These are phyloP conservation scores for Priceomyces castillae DNA, from an alignment of 805 yeast species.

Conservation along the genomic window DNA sequence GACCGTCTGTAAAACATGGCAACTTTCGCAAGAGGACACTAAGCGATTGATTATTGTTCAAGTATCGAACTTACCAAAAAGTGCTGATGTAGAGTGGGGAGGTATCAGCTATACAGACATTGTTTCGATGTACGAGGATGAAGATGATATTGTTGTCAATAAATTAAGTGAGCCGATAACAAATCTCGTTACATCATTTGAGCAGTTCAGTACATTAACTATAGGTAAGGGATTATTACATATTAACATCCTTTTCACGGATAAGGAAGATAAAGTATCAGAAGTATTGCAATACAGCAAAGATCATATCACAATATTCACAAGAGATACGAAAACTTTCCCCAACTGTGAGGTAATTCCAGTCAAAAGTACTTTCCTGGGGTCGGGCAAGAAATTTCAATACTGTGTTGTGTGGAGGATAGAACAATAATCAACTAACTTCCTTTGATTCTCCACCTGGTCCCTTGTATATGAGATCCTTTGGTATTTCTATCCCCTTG, in stretches of 20 bases:
- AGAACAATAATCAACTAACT: constrained; percentile 9
- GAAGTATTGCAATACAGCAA: constrained; percentile 6
- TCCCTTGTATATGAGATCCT: constrained; percentile 31
- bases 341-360: constrained; percentile 8
- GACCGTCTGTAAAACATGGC: constrained; percentile 44
- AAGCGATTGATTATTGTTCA: constrained; percentile 48
- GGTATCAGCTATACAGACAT: constrained; percentile 51
- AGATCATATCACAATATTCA: constrained; percentile 10
- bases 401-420: constrained; percentile 16
- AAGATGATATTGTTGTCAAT: constrained; percentile 25
- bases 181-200: constrained; percentile 8
- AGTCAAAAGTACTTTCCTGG: constrained; percentile 3
- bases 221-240: constrained; percentile 8
- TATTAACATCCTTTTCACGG: constrained; percentile 15
- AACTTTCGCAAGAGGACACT: constrained; percentile 18
- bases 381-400: constrained; percentile 7
- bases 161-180: neutral
- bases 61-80: constrained; percentile 58
- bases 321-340: constrained; percentile 1
- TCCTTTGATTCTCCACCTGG: constrained; percentile 15
- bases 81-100: constrained; percentile 73
- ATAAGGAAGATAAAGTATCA: constrained; percentile 10
- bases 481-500: constrained; percentile 43
- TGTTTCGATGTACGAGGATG: constrained; percentile 36
- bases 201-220: constrained; percentile 11